Evolutionary conservation across 306 rosid species (phyloP).

Genomic region (Ochetophila trinervis): DNA sequence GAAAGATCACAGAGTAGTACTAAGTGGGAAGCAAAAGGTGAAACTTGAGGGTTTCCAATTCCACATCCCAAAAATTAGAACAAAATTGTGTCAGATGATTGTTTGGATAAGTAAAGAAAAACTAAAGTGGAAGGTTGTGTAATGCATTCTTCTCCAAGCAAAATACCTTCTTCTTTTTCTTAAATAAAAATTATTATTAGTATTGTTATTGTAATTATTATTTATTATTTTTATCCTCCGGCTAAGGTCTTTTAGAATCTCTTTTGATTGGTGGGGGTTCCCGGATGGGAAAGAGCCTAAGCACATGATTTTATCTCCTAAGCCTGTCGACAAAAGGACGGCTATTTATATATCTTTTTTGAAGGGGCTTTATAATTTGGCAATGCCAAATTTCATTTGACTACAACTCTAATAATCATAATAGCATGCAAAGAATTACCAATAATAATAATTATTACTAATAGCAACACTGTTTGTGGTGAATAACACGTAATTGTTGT

Average conservation of each 20-base stretch:
- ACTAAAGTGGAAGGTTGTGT: slow-evolving; percentile 20
- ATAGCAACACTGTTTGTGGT: neutral
- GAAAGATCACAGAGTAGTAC: slow-evolving; percentile 18
- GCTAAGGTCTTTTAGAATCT: slow-evolving; percentile 28
- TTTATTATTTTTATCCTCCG: slow-evolving; percentile 2
- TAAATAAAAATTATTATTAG: slow-evolving; percentile 13
- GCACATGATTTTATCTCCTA: slow-evolving; percentile 21
- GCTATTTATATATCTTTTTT: neutral
- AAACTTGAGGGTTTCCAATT: slow-evolving; percentile 31
- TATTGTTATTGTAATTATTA: slow-evolving; percentile 17
- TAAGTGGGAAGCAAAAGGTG: slow-evolving; percentile 36
- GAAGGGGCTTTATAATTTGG: neutral
- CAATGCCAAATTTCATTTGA: slow-evolving; percentile 4
- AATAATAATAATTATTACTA: no score
- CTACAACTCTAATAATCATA: neutral
- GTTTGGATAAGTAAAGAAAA: slow-evolving; percentile 27
- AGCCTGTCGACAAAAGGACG: slow-evolving; percentile 22
- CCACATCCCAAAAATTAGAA: slow-evolving; percentile 31
- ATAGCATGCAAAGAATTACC: neutral
- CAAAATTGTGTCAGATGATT: slow-evolving; percentile 24
- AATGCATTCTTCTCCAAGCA: no score
- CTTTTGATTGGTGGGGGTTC: slow-evolving; percentile 27
- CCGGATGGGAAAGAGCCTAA: slow-evolving; percentile 25
- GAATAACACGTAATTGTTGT: neutral
- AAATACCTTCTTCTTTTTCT: no score